Evolutionary conservation across 306 rosid genomes (phyloP), one percentile per base, ranked within the genome.

Genomic region (Acacia acuminata): DNA sequence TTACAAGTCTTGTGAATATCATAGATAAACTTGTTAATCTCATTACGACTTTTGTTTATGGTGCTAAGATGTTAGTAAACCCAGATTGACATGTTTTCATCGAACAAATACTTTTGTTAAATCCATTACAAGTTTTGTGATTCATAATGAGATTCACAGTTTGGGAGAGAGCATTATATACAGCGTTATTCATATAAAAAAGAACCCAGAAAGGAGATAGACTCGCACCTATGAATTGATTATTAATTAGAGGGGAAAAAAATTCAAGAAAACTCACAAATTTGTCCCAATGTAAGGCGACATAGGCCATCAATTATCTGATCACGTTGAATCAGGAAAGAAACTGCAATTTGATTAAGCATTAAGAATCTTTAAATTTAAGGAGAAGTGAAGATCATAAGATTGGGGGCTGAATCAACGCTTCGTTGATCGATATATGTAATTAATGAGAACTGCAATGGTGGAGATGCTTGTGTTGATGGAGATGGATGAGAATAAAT

Each of bases 391-490:
- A 24, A 58, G 32, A 58, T 22, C 40, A 51, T 53, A 3, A 53
- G 34, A 53, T 74, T 20, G 27, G 12, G 17, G 53, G 34, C 22
- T 55, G 53, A 19, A 16, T 50, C 64, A 36, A 56, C 66, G 17
- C 47, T 20, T 20, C 3, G 48, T 75, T 75, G 78, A 45, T 45
- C 50, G 15, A 34, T 75, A 60, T 75, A 60, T 63, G 40, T 27
- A 60, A 60, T 16, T 76, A 76, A 76, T 76, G 67, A 75, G 55
- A 68, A 76, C 40, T 36, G 40, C 40, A 36, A 5, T 36, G 40
- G 40, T 4, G 40, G 40, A 36, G 40, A 36, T 36, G 40, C 40
- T 36, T 36, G 40, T 36, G 40, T 36, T 36, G 40, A 36, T 36
- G 40, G 40, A 36, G 40, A 36, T 5, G 7, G 40, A 36, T 36